Conservation (phyloP, 83 land plant species). For the Larix sibirica region DNA sequence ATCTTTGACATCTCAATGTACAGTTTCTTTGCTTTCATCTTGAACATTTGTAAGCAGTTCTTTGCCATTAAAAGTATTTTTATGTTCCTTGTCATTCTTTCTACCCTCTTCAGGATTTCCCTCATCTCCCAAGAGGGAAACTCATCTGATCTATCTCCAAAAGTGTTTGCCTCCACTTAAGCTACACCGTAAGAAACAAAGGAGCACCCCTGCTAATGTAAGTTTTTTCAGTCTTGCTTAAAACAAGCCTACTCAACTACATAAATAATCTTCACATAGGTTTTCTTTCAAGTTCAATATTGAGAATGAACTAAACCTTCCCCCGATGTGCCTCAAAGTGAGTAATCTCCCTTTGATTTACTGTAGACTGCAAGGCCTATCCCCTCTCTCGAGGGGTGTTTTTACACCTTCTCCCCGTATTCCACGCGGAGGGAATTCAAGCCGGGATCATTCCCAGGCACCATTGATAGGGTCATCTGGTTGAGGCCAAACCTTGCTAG, state of each 20-base stretch:
- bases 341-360: no score
- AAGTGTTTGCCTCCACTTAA: background rate
- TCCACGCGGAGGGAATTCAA: no score
- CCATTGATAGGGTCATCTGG: no score
- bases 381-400: no score
- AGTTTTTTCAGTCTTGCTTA: background rate
- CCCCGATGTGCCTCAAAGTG: no score
- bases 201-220: background rate
- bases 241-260: background rate
- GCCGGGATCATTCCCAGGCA: no score
- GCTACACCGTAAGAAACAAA: background rate
- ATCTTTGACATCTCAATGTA: conserved; percentile 3
- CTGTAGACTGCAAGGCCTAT: no score
- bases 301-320: background rate
- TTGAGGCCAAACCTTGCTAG: no score
- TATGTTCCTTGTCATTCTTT: background rate
- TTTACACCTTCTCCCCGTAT: no score
- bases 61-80: background rate
- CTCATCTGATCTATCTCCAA: background rate
- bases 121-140: background rate
- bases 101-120: background rate
- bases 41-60: background rate
- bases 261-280: background rate
- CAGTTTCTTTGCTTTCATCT: background rate
- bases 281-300: background rate